Base-by-base conservation (phyloP, 2,329 filamentous ascomycete genomes). In the Colletotrichum abscissum region DNA sequence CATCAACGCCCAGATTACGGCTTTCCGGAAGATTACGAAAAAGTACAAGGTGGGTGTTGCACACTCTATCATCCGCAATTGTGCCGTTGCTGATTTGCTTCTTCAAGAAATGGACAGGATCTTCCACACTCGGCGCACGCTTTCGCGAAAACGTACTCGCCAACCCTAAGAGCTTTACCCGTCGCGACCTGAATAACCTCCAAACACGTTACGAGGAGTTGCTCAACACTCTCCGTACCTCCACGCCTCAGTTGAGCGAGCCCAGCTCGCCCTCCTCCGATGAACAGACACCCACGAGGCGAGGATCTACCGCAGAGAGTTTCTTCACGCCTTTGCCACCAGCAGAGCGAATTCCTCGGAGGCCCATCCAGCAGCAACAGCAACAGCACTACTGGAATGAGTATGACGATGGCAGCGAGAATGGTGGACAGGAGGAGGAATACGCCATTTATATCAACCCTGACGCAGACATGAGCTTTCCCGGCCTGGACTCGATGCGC, bases 11-110 rank as follows among this genome's bases (percentile, higher is more conserved):
- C 94, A 97, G 79, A 87, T 92, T 11, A 89, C 92, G 5, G 94
- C 93, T 4, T 95, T 97, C 78, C 89, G 90, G 68, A 97, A 97
- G 83, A 92, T 97, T 49, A 85, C 95, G 42, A 97, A 96, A 81
- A 97, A 97, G 80, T 96, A 97, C 83, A 89, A 87, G 86, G 89
- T 90, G 83, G n/a, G 83, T 30, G 5, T 19, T 22, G 26, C 54
- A 65, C 46, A 33, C 49, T 19, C 22, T 35, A 22, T 24, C 19
- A 49, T 49, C 3, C n/a, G 59, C 54, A 16, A 12, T 46, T 33
- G 5, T 46, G 33, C 28, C 9, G 24, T 11, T 56, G 66, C 72
- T 69, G 33, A 73, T 64, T 14, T 3, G 38, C 33, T 26, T 38
- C 46, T 12, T 58, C 56, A 86, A 92, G 88, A 95, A 95, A 88